These are phyloP conservation scores for Solanum acaule DNA, from an alignment of 257 asterid species.

Conservation along the genomic window DNA sequence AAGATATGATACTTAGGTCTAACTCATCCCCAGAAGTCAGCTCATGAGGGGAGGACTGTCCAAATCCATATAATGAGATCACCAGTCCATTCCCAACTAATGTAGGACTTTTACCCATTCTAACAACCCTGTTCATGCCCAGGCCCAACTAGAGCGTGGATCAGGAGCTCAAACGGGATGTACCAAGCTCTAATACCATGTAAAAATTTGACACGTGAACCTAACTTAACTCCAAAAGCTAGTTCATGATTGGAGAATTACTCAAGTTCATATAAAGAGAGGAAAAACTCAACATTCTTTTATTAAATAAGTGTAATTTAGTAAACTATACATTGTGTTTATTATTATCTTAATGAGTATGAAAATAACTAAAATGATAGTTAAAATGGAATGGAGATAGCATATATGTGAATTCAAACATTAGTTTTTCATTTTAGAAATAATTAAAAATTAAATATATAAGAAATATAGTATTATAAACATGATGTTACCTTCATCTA, in stretches of 20 bases:
- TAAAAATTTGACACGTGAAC: fast-evolving
- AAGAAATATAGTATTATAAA: neutral
- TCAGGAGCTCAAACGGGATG: too few species aligned
- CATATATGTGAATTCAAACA: neutral
- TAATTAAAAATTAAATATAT: neutral
- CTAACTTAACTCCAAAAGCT: too few species aligned
- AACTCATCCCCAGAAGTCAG: neutral
- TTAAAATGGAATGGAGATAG: neutral
- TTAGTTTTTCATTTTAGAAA: neutral
- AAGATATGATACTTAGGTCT: fast-evolving
- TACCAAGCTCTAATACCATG: too few species aligned
- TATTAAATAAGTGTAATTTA: too few species aligned
- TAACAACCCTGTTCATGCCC: neutral
- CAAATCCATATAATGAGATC: too few species aligned
- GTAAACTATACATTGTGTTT: too few species aligned
- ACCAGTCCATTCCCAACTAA: neutral
- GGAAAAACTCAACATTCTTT: too few species aligned
- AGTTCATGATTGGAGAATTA: too few species aligned
- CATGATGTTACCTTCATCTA: neutral
- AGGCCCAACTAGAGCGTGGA: neutral
- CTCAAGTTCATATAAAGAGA: too few species aligned
- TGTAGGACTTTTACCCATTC: neutral
- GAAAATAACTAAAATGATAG: neutral
- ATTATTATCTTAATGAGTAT: neutral
- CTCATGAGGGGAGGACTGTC: neutral